Conservation (phyloP, 257 asterid species). For the Solanum pinnatisectum region DNA sequence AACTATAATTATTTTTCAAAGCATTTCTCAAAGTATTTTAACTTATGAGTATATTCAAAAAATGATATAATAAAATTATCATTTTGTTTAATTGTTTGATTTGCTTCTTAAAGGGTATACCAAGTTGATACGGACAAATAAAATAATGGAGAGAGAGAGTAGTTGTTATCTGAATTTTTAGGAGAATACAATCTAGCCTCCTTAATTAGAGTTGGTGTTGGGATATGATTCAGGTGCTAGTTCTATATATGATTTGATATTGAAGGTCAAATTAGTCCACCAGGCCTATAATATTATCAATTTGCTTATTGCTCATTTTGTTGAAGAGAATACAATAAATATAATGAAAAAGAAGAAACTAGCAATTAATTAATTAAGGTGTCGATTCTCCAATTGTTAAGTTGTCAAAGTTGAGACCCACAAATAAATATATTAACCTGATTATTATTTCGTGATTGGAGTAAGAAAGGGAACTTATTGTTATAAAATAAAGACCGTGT, state of each 20-base stretch:
- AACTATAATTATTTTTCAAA: no score
- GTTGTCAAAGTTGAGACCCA: background rate
- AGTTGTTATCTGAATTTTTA: background rate
- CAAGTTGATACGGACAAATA: no score
- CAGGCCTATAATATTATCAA: background rate
- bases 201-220: background rate
- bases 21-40: no score
- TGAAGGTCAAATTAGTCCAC: background rate
- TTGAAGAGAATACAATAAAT: background rate
- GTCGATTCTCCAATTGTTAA: background rate
- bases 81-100: no score
- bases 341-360: background rate
- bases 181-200: background rate
- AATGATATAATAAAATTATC: no score
- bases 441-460: background rate
- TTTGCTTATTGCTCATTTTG: background rate
- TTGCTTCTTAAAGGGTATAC: no score
- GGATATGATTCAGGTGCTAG: background rate
- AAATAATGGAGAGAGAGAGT: background rate
- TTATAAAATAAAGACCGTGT: no score
- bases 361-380: background rate
- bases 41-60: no score
- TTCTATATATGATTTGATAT: background rate
- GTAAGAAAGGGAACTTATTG: background rate
- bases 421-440: background rate